Evolutionary conservation across 768 basidiomycete species (phyloP).

Genomic region (Leccinum arenicola): DNA sequence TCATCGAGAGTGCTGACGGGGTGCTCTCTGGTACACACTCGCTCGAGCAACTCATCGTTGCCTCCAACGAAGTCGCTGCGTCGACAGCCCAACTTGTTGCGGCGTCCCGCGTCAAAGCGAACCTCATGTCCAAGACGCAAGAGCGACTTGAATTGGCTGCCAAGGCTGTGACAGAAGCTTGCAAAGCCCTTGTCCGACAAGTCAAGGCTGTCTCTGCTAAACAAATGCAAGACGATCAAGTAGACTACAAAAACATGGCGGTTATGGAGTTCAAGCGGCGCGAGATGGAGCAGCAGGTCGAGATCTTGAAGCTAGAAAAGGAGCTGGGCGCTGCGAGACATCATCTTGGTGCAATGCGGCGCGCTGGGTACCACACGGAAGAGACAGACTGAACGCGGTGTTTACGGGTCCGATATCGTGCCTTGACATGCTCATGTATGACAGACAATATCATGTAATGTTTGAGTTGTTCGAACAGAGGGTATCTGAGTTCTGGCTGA

Average conservation of each 20-base stretch:
- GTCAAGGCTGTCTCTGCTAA: conserved; percentile 93
- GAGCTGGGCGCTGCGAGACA: conserved; percentile 86
- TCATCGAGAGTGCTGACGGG: conserved; percentile 98
- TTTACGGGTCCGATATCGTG: too few relatives aligned
- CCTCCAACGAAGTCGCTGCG: conserved; percentile 98
- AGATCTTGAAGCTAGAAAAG: conserved; percentile 94
- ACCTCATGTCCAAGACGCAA: conserved; percentile 98
- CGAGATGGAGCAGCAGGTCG: conserved; percentile 99
- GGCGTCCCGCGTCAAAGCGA: conserved; percentile 96
- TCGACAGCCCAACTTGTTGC: conserved; percentile 98
- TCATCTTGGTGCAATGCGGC: conserved; percentile 78
- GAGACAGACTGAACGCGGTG: conserved; percentile 51
- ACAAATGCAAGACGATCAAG: conserved; percentile 76
- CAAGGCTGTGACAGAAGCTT: conserved; percentile 96
- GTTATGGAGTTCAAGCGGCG: conserved; percentile 92
- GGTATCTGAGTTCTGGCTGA: too few relatives aligned
- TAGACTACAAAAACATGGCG: conserved; percentile 87
- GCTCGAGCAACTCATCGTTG: conserved; percentile 97
- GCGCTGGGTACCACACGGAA: conserved; percentile 86
- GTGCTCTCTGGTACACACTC: conserved; percentile 96
- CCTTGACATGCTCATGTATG: too few relatives aligned
- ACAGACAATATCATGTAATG: too few relatives aligned
- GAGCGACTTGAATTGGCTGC: conserved; percentile 94
- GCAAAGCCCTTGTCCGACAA: conserved; percentile 92
- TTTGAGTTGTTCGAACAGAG: too few relatives aligned